Base-by-base conservation (phyloP, 805 yeast genomes). In the Teunomyces atbi region DNA sequence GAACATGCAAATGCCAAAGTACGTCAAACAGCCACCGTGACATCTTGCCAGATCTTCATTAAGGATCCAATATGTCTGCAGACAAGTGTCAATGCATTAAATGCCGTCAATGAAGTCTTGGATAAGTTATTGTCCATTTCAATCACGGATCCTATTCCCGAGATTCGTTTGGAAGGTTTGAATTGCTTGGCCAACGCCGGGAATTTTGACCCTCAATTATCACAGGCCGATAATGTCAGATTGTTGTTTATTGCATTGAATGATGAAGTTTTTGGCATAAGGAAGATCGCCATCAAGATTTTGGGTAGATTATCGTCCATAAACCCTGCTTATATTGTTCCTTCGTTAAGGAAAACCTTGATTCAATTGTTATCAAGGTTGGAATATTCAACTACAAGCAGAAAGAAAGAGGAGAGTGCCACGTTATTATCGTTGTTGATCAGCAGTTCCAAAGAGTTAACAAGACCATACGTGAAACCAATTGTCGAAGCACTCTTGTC, bases 311-410 rank as follows among this genome's bases (percentile, higher is more conserved):
- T 94, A 13, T 85, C 96, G 0, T 68, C 81, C 1, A 84, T 89
- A 34, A 94, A 94, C 57, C 98, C 99, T 0, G 97, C 99, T 0
- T 92, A 89, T 64, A 88, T 94, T 51, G 90, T 92, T 32, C 99
- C 99, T 0, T 88, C 96, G 0, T 72, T 94, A 45, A 77, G 98
- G 55, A 92, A 89, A 61, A 82, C 92, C 0, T 67, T 95, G 50
- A 81, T 94, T 37, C 97, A 92, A 61, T 73, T 91, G 11, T 64
- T 95, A 39, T 89, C 97, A 0, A 87, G 88, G 49, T 69, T 94
- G 42, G 96, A 90, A 57, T 90, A 84, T 62, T 86, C 96, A 1
- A 82, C 85, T 8, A 79, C 83, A 38, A 78, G 89, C 28, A 56
- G 81, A 2, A 85, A 83, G 53, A 87, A 86, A 55, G 99, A 94